phyloP scores from a whole-genome alignment of 345 rosid genomes.

The Citrus mangshanensis region DNA sequence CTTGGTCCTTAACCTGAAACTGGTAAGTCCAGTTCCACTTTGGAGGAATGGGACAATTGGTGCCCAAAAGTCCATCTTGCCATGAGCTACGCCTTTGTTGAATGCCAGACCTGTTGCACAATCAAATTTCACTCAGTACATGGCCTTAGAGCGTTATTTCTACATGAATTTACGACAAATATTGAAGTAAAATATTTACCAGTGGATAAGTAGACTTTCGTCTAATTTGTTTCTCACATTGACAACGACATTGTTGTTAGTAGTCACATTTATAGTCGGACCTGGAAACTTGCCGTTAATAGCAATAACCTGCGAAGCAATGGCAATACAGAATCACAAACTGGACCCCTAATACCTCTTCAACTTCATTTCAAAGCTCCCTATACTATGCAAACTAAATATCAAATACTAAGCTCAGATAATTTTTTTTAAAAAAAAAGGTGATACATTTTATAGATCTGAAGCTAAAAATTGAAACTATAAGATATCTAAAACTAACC shows the following conservation, averaged over 20 bases:
- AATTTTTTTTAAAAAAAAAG: background rate
- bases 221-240: conserved; percentile 91
- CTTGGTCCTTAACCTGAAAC: conserved; percentile 97
- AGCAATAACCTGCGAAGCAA: conserved; percentile 82
- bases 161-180: background rate
- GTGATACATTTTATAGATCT: conserved; percentile 38
- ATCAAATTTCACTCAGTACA: conserved; percentile 1
- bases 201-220: conserved; percentile 76
- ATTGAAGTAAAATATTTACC: conserved; percentile 39
- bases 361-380: background rate
- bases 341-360: background rate
- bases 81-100: conserved; percentile 96
- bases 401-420: conserved; percentile 1
- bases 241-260: conserved; percentile 79
- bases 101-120: conserved; percentile 67
- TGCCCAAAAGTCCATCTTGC: conserved; percentile 97
- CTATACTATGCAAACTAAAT: conserved; percentile 8
- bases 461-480: conserved; percentile 42
- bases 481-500: conserved; percentile 20
- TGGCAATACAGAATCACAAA: conserved; percentile 19
- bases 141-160: background rate
- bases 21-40: conserved; percentile 99
- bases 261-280: conserved; percentile 83
- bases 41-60: conserved; percentile 96
- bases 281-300: conserved; percentile 89